Base-by-base conservation (phyloP, 129 eudicot species). In the Dittrichia graveolens region DNA sequence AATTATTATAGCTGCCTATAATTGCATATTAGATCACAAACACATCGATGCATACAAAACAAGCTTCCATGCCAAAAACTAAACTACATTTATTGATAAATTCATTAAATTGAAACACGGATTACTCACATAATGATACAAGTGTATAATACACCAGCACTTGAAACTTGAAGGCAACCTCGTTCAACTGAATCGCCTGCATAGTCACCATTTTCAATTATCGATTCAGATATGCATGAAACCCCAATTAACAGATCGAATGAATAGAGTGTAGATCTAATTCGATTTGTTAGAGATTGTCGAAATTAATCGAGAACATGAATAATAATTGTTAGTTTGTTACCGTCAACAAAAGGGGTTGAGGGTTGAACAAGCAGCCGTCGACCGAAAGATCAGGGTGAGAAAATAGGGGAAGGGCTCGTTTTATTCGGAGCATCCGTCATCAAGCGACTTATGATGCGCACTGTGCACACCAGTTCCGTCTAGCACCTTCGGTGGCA, bases 51-150 rank as follows among this genome's bases (percentile, higher is more conserved):
- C 49, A 4, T 41, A n/a, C 39, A 39, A 16, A 40, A 52, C 8
- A 16, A 61, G 39, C 48, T 38, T 73, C 49, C 49, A 34, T 40
- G 48, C 47, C 10, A 14, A 47, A 9, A 62, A 59, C 3, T 37
- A 60, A 37, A 37, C 42, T 45, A 59, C 16, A 5, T 8, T 8
- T 11, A 71, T 0, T 5, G 8, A 61, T 9, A 38, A 46, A 38
- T 31, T n/a, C 42, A 8, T 11, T 13, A 7, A 39, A 64, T 44
- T 4, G 8, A 43, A 53, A 48, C n/a, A 66, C 18, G 9, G 34
- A 34, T 6, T 2, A 75, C 80, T 66, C 60, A 75, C 80, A 75
- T 75, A 44, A 56, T 75, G 18, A 45, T 65, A 66, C 67, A 66
- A 14, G 9, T 5, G 6, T 34, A 56, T 15, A 16, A 56, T 44